Base-by-base conservation (phyloP, 2,329 filamentous ascomycete species). In the Macrophomina phaseolina region DNA sequence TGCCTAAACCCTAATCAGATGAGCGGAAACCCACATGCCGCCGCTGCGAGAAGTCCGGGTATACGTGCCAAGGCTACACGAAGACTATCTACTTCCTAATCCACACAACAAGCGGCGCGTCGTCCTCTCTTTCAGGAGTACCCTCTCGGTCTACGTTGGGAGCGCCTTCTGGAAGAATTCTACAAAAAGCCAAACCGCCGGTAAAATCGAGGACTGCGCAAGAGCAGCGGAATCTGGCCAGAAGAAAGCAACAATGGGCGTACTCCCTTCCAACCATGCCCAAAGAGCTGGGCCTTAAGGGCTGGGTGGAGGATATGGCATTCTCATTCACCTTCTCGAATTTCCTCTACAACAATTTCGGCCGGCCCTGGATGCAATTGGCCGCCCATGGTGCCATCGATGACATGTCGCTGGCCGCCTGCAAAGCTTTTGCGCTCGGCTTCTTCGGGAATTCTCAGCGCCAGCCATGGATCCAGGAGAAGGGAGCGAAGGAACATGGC, bases 311-410 rank as follows among this genome's bases (percentile, higher is more conserved):
- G 16, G 67, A 70, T 56, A 65, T 70, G 48, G 69, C 68, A 48
- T 42, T 68, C 34, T 65, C 68, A 4, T 69, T 69, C 51, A 62
- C 69, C 53, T 64, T 70, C 42, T 56, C 65, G 5, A 70, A 70
- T 28, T 67, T 70, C 28, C 65, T 69, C 5, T 70, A 67, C 68
- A 64, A 65, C 23, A 70, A 61, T 11, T 70, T 68, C 32, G 68
- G 69, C 7, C 51, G 53, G 7, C 67, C 68, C 4, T 70, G 68
- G 68, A 60, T 70, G 36, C 67, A 70, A 14, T 45, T 61, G 28
- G 68, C 68, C 12, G 69, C 69, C 9, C 38, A 53, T 36, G 65
- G 64, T 4, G n/a, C 14, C 18, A 36, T 70, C 5, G 68, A 70
- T 45, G 28, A 53, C n/a, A 46, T 68, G 42, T 67, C 67, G 14